These are phyloP conservation scores for Pseudoscleropodium purum DNA, from an alignment of 225 moss, liverwort and hornwort genomes.

Conservation along the genomic window DNA sequence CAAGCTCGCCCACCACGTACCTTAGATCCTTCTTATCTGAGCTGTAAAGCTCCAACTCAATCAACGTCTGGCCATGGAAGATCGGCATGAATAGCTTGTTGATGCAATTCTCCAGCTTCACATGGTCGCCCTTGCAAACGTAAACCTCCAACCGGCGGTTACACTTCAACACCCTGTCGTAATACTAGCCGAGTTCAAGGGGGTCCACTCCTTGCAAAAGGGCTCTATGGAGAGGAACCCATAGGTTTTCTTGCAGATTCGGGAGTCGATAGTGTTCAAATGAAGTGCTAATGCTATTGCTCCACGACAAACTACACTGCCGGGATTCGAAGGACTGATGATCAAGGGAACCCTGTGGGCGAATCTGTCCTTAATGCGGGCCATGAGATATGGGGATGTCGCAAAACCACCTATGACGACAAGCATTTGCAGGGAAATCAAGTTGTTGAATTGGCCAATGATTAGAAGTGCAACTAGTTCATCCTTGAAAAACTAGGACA, in stretches of 20 bases:
- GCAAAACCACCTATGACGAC: constrained; percentile 39
- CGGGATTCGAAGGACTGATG: constrained; percentile 40
- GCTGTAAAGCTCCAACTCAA: constrained; percentile 17
- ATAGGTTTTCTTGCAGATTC: constrained; percentile 38
- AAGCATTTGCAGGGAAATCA: not conserved
- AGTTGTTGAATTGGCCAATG: not conserved
- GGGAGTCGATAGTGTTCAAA: constrained; percentile 17
- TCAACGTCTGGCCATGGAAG: not conserved
- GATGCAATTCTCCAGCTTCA: constrained; percentile 9
- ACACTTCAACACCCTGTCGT: constrained; percentile 30
- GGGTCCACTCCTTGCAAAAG: constrained; percentile 1
- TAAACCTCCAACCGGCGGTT: constrained; percentile 3
- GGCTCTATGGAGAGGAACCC: constrained; percentile 12
- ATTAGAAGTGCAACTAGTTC: not conserved
- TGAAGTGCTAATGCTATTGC: constrained; percentile 38
- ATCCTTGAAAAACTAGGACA: not conserved
- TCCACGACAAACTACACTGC: constrained; percentile 43
- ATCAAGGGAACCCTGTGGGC: constrained; percentile 1
- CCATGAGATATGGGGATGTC: constrained; percentile 36
- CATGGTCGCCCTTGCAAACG: not conserved
- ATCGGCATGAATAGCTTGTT: not conserved
- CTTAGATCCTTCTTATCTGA: constrained; percentile 8
- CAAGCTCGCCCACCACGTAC: not conserved
- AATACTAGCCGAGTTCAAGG: not conserved
- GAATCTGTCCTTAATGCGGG: constrained; percentile 22